These are phyloP conservation scores for Dipteronia dyeriana DNA, from an alignment of 345 rosid species.

Conservation along the genomic window DNA sequence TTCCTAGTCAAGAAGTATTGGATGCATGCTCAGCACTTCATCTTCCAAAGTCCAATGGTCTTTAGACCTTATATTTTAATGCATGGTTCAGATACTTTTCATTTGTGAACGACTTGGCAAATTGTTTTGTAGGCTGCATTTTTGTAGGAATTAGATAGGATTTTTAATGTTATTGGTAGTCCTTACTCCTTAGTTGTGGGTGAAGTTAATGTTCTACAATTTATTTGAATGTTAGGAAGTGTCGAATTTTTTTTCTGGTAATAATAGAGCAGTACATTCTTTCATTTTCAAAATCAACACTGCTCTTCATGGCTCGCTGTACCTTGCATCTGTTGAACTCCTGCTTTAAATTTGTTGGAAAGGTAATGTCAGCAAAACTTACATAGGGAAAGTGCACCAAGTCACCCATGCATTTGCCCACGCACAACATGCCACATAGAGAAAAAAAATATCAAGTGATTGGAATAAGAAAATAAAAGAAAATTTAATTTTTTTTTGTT, in stretches of 20 bases:
- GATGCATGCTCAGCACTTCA: slow-evolving; percentile 14
- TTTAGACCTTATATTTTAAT: slow-evolving; percentile 1
- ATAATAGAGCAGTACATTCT: slow-evolving; percentile 25
- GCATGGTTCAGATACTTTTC: neutral
- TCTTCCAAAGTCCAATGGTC: neutral
- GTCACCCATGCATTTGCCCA: too few relatives aligned
- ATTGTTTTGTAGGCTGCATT: slow-evolving; percentile 12
- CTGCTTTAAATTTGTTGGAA: too few relatives aligned
- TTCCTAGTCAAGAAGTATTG: neutral
- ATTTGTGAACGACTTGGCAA: neutral
- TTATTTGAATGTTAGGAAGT: neutral
- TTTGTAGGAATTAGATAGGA: slow-evolving; percentile 25
- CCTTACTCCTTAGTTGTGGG: slow-evolving; percentile 4
- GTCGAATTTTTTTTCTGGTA: neutral
- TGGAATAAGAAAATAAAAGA: too few relatives aligned
- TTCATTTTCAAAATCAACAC: neutral
- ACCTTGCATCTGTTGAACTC: too few relatives aligned
- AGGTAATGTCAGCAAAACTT: too few relatives aligned
- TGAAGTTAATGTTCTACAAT: slow-evolving; percentile 15
- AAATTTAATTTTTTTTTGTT: too few relatives aligned
- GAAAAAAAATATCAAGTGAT: too few relatives aligned
- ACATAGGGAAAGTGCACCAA: too few relatives aligned
- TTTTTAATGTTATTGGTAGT: neutral
- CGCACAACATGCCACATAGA: too few relatives aligned
- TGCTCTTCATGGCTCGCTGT: too few relatives aligned